A percentile compares a stretch with the other conserved stretches of the same genome.
These are phyloP conservation scores for Gynochthodes officinalis DNA, from an alignment of 257 asterid genomes.

Conservation along the genomic window DNA sequence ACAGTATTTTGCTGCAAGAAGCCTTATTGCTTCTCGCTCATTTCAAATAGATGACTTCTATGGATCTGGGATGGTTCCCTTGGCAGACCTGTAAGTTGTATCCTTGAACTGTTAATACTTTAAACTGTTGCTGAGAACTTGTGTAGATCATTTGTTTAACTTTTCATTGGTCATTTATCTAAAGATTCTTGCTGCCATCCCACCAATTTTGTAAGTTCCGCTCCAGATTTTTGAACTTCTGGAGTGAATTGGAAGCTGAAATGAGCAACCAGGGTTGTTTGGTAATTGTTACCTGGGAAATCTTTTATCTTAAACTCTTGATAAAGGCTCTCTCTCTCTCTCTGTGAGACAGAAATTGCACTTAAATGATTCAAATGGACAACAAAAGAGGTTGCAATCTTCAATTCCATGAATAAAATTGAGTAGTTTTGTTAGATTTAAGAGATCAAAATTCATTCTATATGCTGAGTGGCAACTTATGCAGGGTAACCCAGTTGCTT, in stretches of 20 bases:
- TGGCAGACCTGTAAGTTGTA: conserved; percentile 89
- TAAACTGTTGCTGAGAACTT: not conserved
- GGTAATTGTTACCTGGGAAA: not conserved
- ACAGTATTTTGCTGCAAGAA: conserved; percentile 72
- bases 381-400: not conserved
- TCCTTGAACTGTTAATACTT: not conserved
- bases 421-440: not conserved
- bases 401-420: not conserved
- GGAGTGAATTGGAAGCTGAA: not conserved
- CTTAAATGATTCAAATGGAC: not conserved
- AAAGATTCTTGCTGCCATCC: not conserved
- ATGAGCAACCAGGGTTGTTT: not conserved
- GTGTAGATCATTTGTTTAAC: not conserved
- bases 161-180: not conserved
- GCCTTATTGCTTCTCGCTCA: conserved; percentile 79
- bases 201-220: not conserved
- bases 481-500: not conserved
- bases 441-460: not conserved
- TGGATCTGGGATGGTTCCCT: conserved; percentile 94
- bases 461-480: not conserved
- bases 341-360: too few relatives aligned
- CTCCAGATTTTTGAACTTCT: not conserved
- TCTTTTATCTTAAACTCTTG: too few relatives aligned
- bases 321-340: too few relatives aligned
- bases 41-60: conserved; percentile 76